These are phyloP conservation scores for Cenchrus fungigraminus DNA, from an alignment of 176 grass and related monocot species.

Conservation along the genomic window DNA sequence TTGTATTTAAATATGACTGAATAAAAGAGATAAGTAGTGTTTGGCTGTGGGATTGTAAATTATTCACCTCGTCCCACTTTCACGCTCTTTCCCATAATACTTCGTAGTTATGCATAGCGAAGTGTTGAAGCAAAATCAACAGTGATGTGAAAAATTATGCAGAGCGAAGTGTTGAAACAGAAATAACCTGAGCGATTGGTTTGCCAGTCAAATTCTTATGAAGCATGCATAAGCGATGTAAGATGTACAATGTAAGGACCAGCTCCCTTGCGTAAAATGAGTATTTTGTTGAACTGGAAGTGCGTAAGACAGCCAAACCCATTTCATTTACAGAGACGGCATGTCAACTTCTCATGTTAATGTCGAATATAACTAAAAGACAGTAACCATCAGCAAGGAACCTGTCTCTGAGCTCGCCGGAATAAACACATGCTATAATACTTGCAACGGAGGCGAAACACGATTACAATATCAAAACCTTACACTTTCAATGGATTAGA, in stretches of 20 bases:
- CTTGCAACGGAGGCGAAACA: slow-evolving; percentile 19
- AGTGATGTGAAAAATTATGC: background rate
- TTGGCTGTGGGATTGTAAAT: slow-evolving; percentile 49
- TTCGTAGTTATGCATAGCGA: background rate
- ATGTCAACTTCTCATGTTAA: slow-evolving; percentile 9
- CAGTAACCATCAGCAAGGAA: background rate
- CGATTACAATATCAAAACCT: slow-evolving; percentile 58
- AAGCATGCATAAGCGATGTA: background rate
- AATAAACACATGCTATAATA: slow-evolving; percentile 38
- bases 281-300: background rate
- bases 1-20: slow-evolving; percentile 57
- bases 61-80: background rate
- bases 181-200: background rate
- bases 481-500: slow-evolving; percentile 39
- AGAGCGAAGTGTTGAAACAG: background rate
- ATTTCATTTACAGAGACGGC: background rate
- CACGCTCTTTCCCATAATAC: background rate
- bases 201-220: background rate
- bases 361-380: slow-evolving; percentile 11
- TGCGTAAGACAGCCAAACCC: background rate
- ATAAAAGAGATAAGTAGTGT: slow-evolving; percentile 38
- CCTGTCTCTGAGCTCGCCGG: slow-evolving; percentile 1
- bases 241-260: background rate
- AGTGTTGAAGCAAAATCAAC: background rate
- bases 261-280: background rate